Conservation (phyloP, 192 early-diverging fungal species). For the Podila clonocystis region DNA sequence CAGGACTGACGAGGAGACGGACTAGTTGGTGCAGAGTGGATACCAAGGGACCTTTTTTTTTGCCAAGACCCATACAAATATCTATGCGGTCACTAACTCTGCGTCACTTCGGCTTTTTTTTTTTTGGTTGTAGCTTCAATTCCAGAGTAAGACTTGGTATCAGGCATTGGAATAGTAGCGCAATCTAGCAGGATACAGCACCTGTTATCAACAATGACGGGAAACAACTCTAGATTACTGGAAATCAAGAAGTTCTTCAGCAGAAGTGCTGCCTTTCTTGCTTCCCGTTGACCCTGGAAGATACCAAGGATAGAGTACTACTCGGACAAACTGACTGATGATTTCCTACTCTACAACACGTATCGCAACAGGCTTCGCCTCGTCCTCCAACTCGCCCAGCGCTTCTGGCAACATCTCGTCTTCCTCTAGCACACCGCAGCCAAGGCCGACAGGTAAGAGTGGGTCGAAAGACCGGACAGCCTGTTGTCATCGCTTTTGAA, state of each 20-base stretch:
- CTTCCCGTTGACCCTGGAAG: background rate
- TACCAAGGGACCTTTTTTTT: too few relatives aligned
- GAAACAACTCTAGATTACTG: background rate
- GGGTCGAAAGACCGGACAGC: background rate
- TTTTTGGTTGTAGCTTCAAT: constrained; percentile 33
- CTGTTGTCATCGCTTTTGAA: background rate
- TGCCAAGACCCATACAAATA: background rate
- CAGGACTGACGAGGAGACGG: too few relatives aligned
- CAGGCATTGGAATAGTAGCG: too few relatives aligned
- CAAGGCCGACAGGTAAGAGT: constrained; percentile 33
- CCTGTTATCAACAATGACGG: too few relatives aligned
- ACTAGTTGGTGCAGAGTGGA: too few relatives aligned
- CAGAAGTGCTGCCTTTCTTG: too few relatives aligned
- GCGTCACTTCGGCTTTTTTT: background rate
- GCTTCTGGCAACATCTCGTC: constrained; percentile 38
- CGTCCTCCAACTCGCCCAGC: constrained; percentile 34
- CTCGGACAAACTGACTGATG: background rate
- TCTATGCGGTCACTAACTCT: background rate
- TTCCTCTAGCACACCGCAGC: constrained; percentile 35
- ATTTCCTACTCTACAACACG: background rate
- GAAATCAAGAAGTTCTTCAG: background rate
- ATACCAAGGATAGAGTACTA: background rate
- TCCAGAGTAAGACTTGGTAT: constrained; percentile 34
- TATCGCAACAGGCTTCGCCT: constrained; percentile 21
- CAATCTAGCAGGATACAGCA: too few relatives aligned